phyloP scores from a whole-genome alignment of 352 stramenopile genomes.

The Blastocystis sp. region DNA sequence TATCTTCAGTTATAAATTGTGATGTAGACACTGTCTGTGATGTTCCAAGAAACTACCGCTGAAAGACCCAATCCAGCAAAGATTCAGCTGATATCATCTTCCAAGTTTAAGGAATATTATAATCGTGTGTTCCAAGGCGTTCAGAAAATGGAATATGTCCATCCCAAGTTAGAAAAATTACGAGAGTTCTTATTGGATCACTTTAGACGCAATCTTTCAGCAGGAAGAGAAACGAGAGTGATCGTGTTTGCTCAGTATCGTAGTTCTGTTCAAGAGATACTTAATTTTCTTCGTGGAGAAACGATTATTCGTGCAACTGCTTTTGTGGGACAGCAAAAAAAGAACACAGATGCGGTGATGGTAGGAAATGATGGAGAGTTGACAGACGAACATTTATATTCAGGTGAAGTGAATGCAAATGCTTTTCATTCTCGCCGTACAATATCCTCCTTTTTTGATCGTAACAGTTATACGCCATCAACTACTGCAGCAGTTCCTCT shows the following conservation, averaged over 20 bases:
- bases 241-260: constrained; percentile 97
- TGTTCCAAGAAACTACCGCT: background rate
- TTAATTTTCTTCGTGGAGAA: constrained; percentile 63
- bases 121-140: constrained; percentile 26
- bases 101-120: constrained; percentile 9
- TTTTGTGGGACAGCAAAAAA: constrained; percentile 83
- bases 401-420: background rate
- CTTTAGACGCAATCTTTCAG: constrained; percentile 68
- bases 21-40: constrained; percentile 9
- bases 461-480: background rate
- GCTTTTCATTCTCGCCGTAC: background rate
- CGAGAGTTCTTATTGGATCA: constrained; percentile 71
- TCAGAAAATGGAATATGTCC: constrained; percentile 62
- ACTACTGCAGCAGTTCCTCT: background rate
- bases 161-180: constrained; percentile 76
- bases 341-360: background rate
- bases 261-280: constrained; percentile 86
- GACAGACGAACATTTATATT: background rate
- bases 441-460: constrained; percentile 12
- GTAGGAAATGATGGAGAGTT: background rate
- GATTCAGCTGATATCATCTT: background rate
- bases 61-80: constrained; percentile 1
- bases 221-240: constrained; percentile 71
- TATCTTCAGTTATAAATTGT: background rate
- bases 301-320: constrained; percentile 67